These are phyloP conservation scores for Mangifera indica DNA, from an alignment of 345 rosid genomes.

Conservation along the genomic window DNA sequence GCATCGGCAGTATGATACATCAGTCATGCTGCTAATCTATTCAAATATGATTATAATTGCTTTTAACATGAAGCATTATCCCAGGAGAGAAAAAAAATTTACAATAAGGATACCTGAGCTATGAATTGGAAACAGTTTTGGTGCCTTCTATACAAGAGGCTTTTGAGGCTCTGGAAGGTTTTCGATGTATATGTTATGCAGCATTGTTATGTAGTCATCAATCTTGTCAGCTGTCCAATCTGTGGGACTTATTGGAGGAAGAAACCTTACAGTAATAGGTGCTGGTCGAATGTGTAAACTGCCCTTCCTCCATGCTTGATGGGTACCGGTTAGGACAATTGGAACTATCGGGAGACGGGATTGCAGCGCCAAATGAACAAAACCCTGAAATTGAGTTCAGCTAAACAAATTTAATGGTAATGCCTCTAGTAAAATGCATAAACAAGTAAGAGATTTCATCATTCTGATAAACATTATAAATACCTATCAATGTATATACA, in stretches of 20 bases:
- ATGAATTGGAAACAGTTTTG: background rate
- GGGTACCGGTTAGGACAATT: slow-evolving; percentile 47
- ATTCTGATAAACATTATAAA: background rate
- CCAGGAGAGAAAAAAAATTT: background rate
- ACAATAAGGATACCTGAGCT: background rate
- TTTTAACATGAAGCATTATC: background rate
- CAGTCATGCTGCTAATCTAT: background rate
- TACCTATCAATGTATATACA: background rate
- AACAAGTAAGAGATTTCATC: background rate
- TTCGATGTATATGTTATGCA: slow-evolving; percentile 27
- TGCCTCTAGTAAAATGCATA: background rate
- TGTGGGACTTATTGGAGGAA: slow-evolving; percentile 41
- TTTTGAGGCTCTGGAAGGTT: slow-evolving; percentile 37
- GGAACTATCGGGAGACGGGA: slow-evolving; percentile 50
- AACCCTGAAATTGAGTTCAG: slow-evolving; percentile 42
- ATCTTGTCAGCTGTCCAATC: slow-evolving; percentile 32
- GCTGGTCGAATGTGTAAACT: slow-evolving; percentile 48
- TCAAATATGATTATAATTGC: background rate
- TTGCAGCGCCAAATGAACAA: slow-evolving; percentile 53
- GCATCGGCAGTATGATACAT: background rate
- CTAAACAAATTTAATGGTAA: background rate
- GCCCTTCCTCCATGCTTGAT: slow-evolving; percentile 63
- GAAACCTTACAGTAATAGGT: slow-evolving; percentile 51
- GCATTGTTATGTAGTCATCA: slow-evolving; percentile 25
- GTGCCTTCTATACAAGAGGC: slow-evolving; percentile 25